Conservation (phyloP, 768 basidiomycete species). For the Hortiboletus flavorubellus region DNA sequence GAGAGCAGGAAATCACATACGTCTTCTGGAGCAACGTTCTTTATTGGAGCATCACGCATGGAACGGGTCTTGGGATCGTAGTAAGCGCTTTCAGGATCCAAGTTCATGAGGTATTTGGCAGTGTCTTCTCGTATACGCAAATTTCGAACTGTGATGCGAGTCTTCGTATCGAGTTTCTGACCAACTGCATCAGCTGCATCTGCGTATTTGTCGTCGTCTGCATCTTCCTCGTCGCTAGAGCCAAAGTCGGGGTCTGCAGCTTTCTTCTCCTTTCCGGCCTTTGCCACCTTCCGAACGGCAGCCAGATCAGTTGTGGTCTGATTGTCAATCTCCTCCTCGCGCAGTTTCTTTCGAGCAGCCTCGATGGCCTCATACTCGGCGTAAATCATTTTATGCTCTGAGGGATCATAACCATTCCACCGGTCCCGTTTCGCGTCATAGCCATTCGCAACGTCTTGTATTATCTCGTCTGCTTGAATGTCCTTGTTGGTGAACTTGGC, state of each 20-base stretch:
- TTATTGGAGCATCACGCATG: conserved; percentile 94
- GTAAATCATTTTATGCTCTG: conserved; percentile 82
- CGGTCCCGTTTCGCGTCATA: conserved; percentile 96
- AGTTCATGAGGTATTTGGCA: conserved; percentile 95
- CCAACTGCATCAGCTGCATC: conserved; percentile 97
- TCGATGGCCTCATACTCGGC: conserved; percentile 95
- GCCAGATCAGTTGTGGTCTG: conserved; percentile 91
- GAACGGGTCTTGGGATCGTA: conserved; percentile 99
- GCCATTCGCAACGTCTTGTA: conserved; percentile 71
- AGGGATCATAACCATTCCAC: conserved; percentile 97
- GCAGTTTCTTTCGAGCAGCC: conserved; percentile 80
- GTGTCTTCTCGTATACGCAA: conserved; percentile 98
- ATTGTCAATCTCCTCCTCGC: conserved; percentile 98
- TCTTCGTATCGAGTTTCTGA: conserved; percentile 97
- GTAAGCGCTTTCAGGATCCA: conserved; percentile 94
- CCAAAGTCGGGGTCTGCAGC: conserved; percentile 89
- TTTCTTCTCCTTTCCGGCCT: conserved; percentile 74
- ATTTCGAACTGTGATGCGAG: conserved; percentile 96
- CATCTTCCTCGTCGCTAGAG: conserved; percentile 92
- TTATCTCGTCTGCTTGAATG: conserved; percentile 88
- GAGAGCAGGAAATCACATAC: conserved; percentile 42
- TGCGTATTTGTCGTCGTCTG: conserved; percentile 97
- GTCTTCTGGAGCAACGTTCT: conserved; percentile 79
- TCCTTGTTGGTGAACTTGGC: conserved; percentile 89
- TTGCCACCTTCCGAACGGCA: conserved; percentile 91